These are phyloP conservation scores for Chenopodium berlandieri DNA, from an alignment of 148 eudicot species.

Conservation along the genomic window DNA sequence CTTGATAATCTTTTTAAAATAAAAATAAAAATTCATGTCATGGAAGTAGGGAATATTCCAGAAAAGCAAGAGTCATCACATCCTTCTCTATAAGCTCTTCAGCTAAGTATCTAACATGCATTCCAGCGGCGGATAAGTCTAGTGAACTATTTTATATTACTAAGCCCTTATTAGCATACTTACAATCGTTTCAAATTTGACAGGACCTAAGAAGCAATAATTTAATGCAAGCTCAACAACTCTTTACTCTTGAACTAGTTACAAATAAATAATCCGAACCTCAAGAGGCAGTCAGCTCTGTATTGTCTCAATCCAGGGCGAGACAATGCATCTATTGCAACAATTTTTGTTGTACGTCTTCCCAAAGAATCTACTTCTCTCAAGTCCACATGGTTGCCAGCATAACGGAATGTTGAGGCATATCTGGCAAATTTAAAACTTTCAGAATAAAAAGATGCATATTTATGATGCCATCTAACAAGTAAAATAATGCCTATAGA, in stretches of 20 bases:
- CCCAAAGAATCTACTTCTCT: conserved; percentile 54
- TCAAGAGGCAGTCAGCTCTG: conserved; percentile 50
- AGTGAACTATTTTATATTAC: not conserved
- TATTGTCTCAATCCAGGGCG: conserved; percentile 70
- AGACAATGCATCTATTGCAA: conserved; percentile 82
- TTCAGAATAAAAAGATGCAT: not conserved
- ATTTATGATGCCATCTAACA: not conserved
- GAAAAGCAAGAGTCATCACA: not conserved
- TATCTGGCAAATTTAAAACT: conserved; percentile 42
- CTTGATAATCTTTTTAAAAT: no score
- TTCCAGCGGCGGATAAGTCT: not conserved
- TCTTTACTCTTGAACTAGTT: not conserved
- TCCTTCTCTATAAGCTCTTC: not conserved
- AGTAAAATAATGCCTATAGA: not conserved
- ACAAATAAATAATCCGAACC: conserved; percentile 35
- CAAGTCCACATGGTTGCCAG: conserved; percentile 63
- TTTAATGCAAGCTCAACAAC: not conserved
- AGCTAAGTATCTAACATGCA: not conserved
- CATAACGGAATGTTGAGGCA: conserved; percentile 73
- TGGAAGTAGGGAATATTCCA: not conserved
- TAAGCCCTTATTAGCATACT: not conserved
- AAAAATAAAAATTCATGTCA: no score
- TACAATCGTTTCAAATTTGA: not conserved
- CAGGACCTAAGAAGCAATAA: not conserved
- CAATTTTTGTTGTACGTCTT: conserved; percentile 76